Base-by-base conservation (phyloP, 2,329 filamentous ascomycete genomes). In the Alternaria ethzedia region DNA sequence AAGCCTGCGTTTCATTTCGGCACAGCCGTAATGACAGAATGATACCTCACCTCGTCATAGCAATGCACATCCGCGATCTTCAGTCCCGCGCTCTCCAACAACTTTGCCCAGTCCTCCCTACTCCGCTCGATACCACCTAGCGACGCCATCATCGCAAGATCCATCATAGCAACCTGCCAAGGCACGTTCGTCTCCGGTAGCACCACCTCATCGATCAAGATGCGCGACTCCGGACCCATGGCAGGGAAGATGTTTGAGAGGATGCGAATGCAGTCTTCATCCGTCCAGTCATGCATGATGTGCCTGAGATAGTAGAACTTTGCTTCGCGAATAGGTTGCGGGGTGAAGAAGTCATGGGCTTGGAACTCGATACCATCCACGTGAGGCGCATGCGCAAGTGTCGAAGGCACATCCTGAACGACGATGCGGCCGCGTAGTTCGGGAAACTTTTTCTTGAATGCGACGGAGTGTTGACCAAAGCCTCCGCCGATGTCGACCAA, bases 241-340 rank as follows among this genome's bases (percentile, higher is more conserved):
- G 75, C 73, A 17, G 69, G 67, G 0, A 72, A 61, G 13, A 78
- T 66, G 20, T 63, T 65, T 20, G 69, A 52, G 11, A 79, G 66
- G 17, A 79, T 78, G 20, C 65, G 64, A 20, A 77, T 54, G 10
- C 69, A 70, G 26, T 75, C 69, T 5, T 68, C 68, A 49, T 78
- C 71, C 0, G 68, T 61, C 76, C 76, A 79, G 57, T 80, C 76
- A 54, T 80, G 77, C 54, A 79, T 58, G 13, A 80, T 73, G 51
- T 74, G 70, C 12, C 72, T 65, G 8, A 79, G 59, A 36, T 78
- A 76, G 59, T 79, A 79, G 23, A 77, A 74, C 36, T 76, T 76
- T 3, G 76, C 77, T 9, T 66, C 71, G 9, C 69, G 66, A 41
- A 77, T 58, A 1, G 71, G 66, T 26, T 80, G 78, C 3, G 64